Conservation (phyloP, 176 grass and related monocot species). For the Themeda triandra region DNA sequence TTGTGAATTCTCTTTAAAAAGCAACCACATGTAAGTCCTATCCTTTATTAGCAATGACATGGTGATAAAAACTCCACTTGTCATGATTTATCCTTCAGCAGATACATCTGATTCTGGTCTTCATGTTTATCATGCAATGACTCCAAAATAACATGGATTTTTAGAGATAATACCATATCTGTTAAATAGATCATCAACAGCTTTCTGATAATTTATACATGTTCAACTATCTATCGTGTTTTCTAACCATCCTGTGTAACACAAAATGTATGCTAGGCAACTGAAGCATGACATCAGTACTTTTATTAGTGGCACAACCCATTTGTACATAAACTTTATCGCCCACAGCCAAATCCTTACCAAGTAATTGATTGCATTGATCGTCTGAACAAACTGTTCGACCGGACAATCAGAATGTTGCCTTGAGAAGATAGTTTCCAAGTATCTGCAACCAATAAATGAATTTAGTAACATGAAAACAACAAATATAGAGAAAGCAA, state of each 20-base stretch:
- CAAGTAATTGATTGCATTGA: conserved; percentile 61
- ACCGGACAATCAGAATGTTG: conserved; percentile 49
- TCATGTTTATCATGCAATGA: neutral
- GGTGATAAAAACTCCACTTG: neutral
- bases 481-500: conserved; percentile 1
- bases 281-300: neutral
- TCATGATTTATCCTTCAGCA: neutral
- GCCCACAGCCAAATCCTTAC: conserved; percentile 31
- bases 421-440: conserved; percentile 63
- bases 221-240: neutral
- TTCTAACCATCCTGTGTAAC: neutral
- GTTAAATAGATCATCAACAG: neutral
- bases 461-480: conserved; percentile 9
- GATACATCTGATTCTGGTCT: neutral
- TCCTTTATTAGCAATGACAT: neutral
- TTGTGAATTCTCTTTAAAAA: neutral
- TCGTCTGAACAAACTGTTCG: conserved; percentile 51
- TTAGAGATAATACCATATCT: neutral
- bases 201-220: neutral
- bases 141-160: neutral
- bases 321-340: neutral
- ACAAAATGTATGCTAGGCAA: neutral
- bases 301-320: neutral
- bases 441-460: conserved; percentile 62
- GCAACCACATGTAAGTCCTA: neutral